These are phyloP conservation scores for Crucibulum cyathiforme DNA, from an alignment of 1,284 basidiomycete genomes.

Conservation along the genomic window DNA sequence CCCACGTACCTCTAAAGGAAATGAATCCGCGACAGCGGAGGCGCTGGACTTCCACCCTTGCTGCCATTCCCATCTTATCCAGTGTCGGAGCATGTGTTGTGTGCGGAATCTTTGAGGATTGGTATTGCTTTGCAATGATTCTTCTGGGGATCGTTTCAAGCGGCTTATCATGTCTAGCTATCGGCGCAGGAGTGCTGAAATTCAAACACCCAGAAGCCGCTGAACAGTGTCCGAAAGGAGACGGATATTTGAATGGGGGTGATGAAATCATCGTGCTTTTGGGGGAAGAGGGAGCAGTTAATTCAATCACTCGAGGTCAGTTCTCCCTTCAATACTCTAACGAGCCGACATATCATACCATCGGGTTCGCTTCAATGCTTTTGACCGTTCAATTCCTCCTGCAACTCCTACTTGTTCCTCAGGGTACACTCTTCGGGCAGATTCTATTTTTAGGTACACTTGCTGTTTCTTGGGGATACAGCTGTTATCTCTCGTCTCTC, in stretches of 20 bases:
- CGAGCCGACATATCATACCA: background rate
- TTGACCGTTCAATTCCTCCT: background rate
- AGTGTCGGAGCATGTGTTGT: conserved; percentile 28
- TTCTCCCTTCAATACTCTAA: background rate
- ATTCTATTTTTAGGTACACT: background rate
- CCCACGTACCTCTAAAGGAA: background rate
- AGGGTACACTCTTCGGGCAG: background rate
- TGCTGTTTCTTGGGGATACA: background rate
- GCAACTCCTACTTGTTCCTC: background rate
- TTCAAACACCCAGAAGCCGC: background rate
- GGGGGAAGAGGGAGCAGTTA: background rate
- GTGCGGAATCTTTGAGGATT: conserved; percentile 27
- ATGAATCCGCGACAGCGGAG: background rate
- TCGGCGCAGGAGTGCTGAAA: conserved; percentile 27
- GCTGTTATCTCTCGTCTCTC: background rate
- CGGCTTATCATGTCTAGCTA: conserved; percentile 31
- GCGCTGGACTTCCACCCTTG: background rate
- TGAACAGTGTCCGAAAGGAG: background rate
- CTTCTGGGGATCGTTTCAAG: conserved; percentile 34
- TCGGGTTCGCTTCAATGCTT: background rate
- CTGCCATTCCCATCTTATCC: conserved; percentile 22
- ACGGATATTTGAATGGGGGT: background rate
- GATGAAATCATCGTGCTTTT: background rate
- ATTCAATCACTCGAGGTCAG: background rate
- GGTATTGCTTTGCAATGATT: conserved; percentile 35